Evolutionary conservation across 306 rosid genomes (phyloP).

Genomic region (Dicorynia guianensis): DNA sequence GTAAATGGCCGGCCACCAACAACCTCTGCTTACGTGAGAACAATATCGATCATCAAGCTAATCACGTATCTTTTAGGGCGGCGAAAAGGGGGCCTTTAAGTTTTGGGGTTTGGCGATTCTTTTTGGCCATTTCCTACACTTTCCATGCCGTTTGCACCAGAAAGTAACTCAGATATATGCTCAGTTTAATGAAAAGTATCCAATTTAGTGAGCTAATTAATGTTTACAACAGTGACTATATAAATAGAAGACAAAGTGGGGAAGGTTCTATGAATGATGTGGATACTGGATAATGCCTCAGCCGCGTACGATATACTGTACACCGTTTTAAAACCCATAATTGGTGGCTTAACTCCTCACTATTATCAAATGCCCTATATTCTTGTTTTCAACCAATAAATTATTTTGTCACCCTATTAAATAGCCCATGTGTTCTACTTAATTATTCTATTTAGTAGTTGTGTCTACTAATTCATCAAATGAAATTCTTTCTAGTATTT

Average conservation of each 20-base stretch:
- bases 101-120: conserved; percentile 35
- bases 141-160: conserved; percentile 11
- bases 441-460: too few relatives aligned
- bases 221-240: background rate
- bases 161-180: background rate
- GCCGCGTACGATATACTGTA: conserved; percentile 12
- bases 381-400: too few relatives aligned
- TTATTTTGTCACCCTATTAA: too few relatives aligned
- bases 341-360: background rate
- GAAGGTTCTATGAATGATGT: conserved; percentile 28
- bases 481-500: too few relatives aligned
- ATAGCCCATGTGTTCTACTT: too few relatives aligned
- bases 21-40: conserved; percentile 25
- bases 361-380: too few relatives aligned
- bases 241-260: conserved; percentile 4
- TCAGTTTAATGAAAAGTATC: background rate
- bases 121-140: background rate
- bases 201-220: background rate
- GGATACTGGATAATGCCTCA: background rate
- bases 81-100: conserved; percentile 25
- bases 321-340: background rate
- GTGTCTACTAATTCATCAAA: too few relatives aligned
- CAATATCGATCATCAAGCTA: conserved; percentile 28
- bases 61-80: conserved; percentile 42
- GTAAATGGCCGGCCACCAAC: conserved; percentile 45